Conservation (phyloP, 2,329 filamentous ascomycete genomes). For the Orbilia blumenaviensis region DNA sequence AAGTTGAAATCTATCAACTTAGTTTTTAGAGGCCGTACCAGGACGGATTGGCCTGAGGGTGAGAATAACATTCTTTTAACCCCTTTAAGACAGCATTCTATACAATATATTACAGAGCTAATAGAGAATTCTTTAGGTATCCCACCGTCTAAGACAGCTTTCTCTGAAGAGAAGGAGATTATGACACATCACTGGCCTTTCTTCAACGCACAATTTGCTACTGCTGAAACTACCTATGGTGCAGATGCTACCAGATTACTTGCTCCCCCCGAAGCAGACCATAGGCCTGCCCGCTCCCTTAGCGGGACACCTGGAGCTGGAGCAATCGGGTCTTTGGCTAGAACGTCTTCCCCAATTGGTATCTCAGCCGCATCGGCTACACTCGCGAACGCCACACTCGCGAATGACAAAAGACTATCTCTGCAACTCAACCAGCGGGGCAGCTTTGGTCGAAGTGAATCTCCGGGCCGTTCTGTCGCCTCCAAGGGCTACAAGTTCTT, state of each 20-base stretch:
- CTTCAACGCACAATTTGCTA: conserved; percentile 79
- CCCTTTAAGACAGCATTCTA: no score
- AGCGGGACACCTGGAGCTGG: conserved; percentile 62
- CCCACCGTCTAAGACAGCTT: conserved; percentile 83
- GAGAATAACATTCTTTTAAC: conserved; percentile 54
- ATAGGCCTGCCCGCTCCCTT: conserved; percentile 58
- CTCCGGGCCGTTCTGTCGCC: conserved; percentile 68
- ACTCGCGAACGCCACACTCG: conserved; percentile 62
- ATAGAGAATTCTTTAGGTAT: conserved; percentile 69
- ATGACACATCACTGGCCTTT: conserved; percentile 91
- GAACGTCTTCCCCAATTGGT: conserved; percentile 55
- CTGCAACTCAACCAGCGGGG: conserved; percentile 82
- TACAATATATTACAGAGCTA: conserved; percentile 11
- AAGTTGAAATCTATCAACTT: conserved; percentile 93
- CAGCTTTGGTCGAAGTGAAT: conserved; percentile 84
- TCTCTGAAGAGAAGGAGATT: conserved; percentile 83
- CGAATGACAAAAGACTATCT: conserved; percentile 73
- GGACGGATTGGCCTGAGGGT: conserved; percentile 96
- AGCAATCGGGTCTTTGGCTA: conserved; percentile 55
- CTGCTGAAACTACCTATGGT: conserved; percentile 70
- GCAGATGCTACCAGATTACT: conserved; percentile 71
- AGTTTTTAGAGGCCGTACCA: conserved; percentile 82
- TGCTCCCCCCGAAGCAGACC: conserved; percentile 60
- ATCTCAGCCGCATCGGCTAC: conserved; percentile 61
- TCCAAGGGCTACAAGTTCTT: conserved; percentile 89